Evolutionary conservation across 2,329 filamentous ascomycete genomes (phyloP).

Genomic region (Fusarium subtropicale): DNA sequence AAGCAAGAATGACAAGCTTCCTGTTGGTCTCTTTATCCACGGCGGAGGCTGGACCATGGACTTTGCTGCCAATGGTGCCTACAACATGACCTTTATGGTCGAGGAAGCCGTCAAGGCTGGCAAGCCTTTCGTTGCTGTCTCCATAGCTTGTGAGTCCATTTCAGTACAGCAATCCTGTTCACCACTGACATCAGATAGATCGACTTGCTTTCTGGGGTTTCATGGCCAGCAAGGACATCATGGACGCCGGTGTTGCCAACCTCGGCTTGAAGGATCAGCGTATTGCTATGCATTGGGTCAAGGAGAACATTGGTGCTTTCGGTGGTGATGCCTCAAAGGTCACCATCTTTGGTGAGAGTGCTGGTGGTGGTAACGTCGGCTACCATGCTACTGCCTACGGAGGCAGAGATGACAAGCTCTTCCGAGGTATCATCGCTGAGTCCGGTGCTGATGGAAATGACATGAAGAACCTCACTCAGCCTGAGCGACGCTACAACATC

Average conservation of each 20-base stretch:
- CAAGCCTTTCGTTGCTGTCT: conserved; percentile 41
- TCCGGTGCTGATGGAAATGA: conserved; percentile 55
- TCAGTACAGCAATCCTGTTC: fast-evolving
- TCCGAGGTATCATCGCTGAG: conserved; percentile 64
- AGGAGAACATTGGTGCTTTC: conserved; percentile 58
- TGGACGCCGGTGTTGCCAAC: conserved; percentile 52
- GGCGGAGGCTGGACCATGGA: conserved; percentile 58
- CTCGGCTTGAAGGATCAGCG: conserved; percentile 63
- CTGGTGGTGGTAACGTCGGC: conserved; percentile 62
- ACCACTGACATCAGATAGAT: conserved; percentile 4
- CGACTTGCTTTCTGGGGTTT: conserved; percentile 57
- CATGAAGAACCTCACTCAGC: conserved; percentile 33
- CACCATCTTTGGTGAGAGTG: conserved; percentile 59
- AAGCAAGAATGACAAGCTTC: conserved; percentile 30
- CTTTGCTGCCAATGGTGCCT: conserved; percentile 60
- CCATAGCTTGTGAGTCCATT: conserved; percentile 30
- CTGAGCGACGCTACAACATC: conserved; percentile 34
- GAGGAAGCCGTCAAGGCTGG: conserved; percentile 50
- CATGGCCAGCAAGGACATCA: conserved; percentile 58
- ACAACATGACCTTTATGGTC: conserved; percentile 71
- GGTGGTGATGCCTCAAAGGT: conserved; percentile 60
- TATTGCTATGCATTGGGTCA: conserved; percentile 61
- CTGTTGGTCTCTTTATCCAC: conserved; percentile 46
- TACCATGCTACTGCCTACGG: conserved; percentile 63
- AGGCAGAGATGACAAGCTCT: conserved; percentile 65